A percentile compares a stretch with the other conserved stretches of the same genome.
Evolutionary conservation across 2,329 filamentous ascomycete genomes (phyloP).

Genomic region (Penicillium polonicum): DNA sequence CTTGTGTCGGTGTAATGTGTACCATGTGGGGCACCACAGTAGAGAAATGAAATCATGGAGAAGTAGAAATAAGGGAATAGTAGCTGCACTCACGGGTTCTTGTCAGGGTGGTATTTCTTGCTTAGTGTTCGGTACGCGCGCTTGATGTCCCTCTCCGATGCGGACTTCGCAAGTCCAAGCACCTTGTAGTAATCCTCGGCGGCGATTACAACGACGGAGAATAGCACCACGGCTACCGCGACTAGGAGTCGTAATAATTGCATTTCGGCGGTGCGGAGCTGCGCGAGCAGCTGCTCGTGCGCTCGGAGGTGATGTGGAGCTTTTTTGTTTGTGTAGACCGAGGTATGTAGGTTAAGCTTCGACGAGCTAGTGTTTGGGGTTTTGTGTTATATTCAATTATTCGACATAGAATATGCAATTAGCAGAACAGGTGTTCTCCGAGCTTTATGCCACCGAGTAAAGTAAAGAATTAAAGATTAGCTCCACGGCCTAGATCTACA

Average conservation of each 20-base stretch:
- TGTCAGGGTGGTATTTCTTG: conserved; percentile 97
- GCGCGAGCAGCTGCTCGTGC: conserved; percentile 18
- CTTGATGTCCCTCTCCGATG: conserved; percentile 86
- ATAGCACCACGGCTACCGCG: conserved; percentile 36
- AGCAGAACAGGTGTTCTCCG: not conserved
- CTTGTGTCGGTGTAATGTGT: not conserved
- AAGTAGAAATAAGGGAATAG: not conserved
- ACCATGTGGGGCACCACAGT: not conserved
- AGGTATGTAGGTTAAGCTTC: not conserved
- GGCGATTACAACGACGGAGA: conserved; percentile 40
- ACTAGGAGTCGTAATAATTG: conserved; percentile 35
- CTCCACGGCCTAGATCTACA: conserved; percentile 9
- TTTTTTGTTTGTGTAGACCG: not conserved
- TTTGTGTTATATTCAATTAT: not conserved
- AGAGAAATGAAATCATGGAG: not conserved
- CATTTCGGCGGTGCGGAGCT: conserved; percentile 29
- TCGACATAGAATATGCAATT: not conserved
- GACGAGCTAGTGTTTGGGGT: not conserved
- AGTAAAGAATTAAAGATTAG: conserved; percentile 5
- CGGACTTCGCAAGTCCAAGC: conserved; percentile 74
- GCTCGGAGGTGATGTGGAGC: not conserved
- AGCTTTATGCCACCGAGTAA: not conserved
- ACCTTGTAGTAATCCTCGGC: conserved; percentile 61
- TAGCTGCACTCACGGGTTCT: conserved; percentile 75
- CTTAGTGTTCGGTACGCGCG: conserved; percentile 86